Evolutionary conservation across 441 rosid species (phyloP), one percentile per base, ranked within the genome.

Genomic region (Populus hybrid): DNA sequence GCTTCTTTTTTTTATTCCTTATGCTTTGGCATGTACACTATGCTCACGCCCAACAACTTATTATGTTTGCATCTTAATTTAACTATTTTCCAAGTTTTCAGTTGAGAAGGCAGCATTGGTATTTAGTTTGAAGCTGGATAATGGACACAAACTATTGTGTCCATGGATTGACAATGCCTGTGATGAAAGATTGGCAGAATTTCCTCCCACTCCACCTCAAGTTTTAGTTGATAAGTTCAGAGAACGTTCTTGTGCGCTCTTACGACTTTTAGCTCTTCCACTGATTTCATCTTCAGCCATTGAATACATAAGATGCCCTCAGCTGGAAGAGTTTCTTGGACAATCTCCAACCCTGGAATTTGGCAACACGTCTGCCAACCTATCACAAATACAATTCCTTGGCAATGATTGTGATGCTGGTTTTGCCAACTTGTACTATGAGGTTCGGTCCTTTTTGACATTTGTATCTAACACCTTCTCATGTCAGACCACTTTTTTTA

Each of bases 101-200:
- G 99, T 94, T 85, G 99, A 91, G 89, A 96, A 93, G 86, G 96
- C 91, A 0, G 97, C 96, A 21, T 83, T 84, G 45, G 97, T 94
- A 40, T 91, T 94, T 83, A 89, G 99, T 91, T 89, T 94, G 78
- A 92, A 94, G 90, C 87, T 96, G 84, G 95, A 96, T 80, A 86
- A 67, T 82, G 94, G 98, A 50, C 99, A 94, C 79, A 96, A 91
- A 73, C 77, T 83, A 74, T 87, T 86, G 64, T 96, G 99, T 84
- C 98, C 96, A 7, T 94, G 97, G 98, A 84, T 82, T 40, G 87
- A 93, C 76, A 93, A 93, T 85, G 83, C 87, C 38, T 96, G 98
- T 35, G 95, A 93, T 74, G 97, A 94, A 79, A 89, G 88, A 16
- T 90, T 94, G 72, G 93, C 93, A 11, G 94, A 92, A 83, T 96